phyloP scores from a whole-genome alignment of 148 eudicot species.

The Rhododendron vialii region DNA sequence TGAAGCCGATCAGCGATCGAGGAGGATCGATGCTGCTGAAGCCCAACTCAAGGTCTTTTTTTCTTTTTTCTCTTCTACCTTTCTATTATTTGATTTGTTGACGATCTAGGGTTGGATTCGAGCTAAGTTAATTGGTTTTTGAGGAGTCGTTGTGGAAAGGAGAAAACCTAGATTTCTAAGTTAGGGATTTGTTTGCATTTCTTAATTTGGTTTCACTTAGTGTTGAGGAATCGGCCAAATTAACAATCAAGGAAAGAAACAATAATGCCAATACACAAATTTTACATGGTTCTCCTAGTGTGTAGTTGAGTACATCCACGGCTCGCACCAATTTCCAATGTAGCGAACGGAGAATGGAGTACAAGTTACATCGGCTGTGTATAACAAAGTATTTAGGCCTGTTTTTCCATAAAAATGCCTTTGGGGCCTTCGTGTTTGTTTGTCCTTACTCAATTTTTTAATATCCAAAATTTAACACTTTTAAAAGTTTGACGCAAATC shows the following conservation, averaged over 20 bases:
- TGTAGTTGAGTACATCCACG: no score
- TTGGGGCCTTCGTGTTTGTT: no score
- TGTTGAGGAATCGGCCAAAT: not conserved
- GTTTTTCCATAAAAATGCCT: no score
- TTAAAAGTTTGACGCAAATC: no score
- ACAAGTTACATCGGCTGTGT: not conserved
- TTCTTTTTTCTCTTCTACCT: not conserved
- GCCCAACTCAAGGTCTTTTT: constrained; percentile 59
- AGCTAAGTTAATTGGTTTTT: not conserved
- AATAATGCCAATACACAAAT: not conserved
- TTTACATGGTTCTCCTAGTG: no score
- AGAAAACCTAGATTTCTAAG: no score
- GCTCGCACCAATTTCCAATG: not conserved
- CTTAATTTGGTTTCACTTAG: not conserved
- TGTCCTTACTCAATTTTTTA: no score
- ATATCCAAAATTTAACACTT: no score
- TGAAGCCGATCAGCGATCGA: constrained; percentile 60
- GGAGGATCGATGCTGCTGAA: constrained; percentile 69
- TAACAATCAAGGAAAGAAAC: not conserved
- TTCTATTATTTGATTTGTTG: not conserved
- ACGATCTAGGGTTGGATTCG: not conserved
- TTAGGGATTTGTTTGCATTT: not conserved
- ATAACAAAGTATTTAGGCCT: not conserved
- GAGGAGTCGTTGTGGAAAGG: not conserved
- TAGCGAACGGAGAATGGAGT: not conserved